Percentiles rank a stretch among this genome's conserved stretches.
phyloP scores from a whole-genome alignment of 768 basidiomycete genomes.

The Pisolithus albus region DNA sequence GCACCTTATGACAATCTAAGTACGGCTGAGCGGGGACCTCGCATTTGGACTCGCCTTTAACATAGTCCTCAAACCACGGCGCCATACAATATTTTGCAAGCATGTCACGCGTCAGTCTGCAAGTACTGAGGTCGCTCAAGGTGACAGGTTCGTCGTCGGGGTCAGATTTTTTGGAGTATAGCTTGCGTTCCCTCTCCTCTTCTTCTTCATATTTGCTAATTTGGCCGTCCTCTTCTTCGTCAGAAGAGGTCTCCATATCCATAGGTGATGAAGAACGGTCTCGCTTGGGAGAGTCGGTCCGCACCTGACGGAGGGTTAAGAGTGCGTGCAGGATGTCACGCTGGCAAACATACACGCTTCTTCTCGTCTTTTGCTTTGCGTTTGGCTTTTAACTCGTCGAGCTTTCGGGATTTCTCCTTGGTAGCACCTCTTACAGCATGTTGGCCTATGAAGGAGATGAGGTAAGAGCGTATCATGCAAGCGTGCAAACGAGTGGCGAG shows the following conservation, averaged over 20 bases:
- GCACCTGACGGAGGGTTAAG: conserved; percentile 32
- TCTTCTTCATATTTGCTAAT: conserved; percentile 69
- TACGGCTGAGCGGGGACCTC: conserved; percentile 4
- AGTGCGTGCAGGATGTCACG: conserved; percentile 2
- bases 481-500: conserved; percentile 19
- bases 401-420: conserved; percentile 71
- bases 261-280: conserved; percentile 75
- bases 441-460: conserved; percentile 45
- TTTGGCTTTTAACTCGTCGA: conserved; percentile 81
- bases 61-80: conserved; percentile 83
- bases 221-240: conserved; percentile 72
- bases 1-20: conserved; percentile 42
- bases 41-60: conserved; percentile 47
- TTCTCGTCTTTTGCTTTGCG: conserved; percentile 87
- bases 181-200: conserved; percentile 54
- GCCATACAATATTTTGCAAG: conserved; percentile 66
- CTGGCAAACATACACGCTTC: conserved; percentile 52
- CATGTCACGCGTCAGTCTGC: conserved; percentile 59
- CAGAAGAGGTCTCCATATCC: conserved; percentile 80
- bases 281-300: conserved; percentile 51
- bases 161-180: conserved; percentile 38
- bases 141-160: conserved; percentile 43
- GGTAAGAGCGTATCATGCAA: conserved; percentile 6
- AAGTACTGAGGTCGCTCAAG: conserved; percentile 51
- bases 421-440: conserved; percentile 67